Conservation (phyloP, 2,329 filamentous ascomycete species). For the Teratosphaeria epicoccoides region DNA sequence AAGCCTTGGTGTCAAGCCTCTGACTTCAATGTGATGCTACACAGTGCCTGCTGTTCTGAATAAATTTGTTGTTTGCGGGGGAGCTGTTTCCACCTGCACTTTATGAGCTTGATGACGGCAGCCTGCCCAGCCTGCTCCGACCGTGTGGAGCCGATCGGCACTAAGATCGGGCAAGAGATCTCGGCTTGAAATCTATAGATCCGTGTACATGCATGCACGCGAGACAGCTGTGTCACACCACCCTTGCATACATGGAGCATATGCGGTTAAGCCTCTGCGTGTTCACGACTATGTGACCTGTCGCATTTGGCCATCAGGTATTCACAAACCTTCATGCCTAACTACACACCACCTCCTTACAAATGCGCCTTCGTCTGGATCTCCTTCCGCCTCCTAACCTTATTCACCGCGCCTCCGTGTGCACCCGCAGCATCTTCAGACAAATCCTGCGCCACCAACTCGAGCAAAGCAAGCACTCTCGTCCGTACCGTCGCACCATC, state of each 20-base stretch:
- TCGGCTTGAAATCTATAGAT: not conserved
- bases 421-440: conserved; percentile 42
- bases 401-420: conserved; percentile 17
- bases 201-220: not conserved
- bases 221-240: too few species aligned
- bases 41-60: too few species aligned
- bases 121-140: not conserved
- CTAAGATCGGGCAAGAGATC: not conserved
- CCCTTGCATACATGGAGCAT: too few species aligned
- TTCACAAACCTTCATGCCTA: not conserved
- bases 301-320: not conserved
- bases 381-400: conserved; percentile 24
- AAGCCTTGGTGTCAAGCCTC: not conserved
- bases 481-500: conserved; percentile 82
- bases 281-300: not conserved
- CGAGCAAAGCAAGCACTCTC: conserved; percentile 67
- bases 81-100: not conserved
- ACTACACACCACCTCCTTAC: conserved; percentile 6
- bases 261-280: too few species aligned
- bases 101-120: not conserved
- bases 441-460: conserved; percentile 58
- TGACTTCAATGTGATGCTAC: not conserved
- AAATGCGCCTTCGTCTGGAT: conserved; percentile 24
- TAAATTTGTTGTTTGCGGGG: too few species aligned
- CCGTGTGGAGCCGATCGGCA: not conserved